phyloP scores from a whole-genome alignment of 352 stramenopile genomes.

The Pythium apleroticum region DNA sequence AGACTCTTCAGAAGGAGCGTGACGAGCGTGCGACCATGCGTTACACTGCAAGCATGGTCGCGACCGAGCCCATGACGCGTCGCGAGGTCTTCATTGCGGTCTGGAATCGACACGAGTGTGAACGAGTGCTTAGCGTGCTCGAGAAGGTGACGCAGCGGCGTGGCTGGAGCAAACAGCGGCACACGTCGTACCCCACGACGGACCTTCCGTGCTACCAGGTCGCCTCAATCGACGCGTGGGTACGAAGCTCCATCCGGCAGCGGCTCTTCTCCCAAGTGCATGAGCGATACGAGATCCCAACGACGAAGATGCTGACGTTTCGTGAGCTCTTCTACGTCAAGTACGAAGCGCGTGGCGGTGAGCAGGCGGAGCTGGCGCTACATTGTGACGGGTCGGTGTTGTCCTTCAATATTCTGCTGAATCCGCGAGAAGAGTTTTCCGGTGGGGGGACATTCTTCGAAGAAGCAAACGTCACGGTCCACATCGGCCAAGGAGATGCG shows the following conservation, averaged over 20 bases:
- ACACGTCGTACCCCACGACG: slow-evolving; percentile 81
- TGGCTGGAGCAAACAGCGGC: slow-evolving; percentile 78
- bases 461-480: slow-evolving; percentile 56
- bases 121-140: slow-evolving; percentile 40
- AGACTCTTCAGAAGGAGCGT: slow-evolving; percentile 29
- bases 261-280: slow-evolving; percentile 66
- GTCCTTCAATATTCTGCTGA: slow-evolving; percentile 94
- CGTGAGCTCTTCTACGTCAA: slow-evolving; percentile 89
- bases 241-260: slow-evolving; percentile 42
- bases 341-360: slow-evolving; percentile 64
- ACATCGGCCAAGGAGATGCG: slow-evolving; percentile 82
- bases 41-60: slow-evolving; percentile 54
- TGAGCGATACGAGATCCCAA: slow-evolving; percentile 40
- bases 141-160: slow-evolving; percentile 35
- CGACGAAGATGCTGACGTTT: slow-evolving; percentile 58
- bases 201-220: slow-evolving; percentile 82
- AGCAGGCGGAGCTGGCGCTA: slow-evolving; percentile 77
- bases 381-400: slow-evolving; percentile 93
- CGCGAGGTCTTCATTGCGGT: slow-evolving; percentile 45
- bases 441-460: slow-evolving; percentile 94
- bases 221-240: slow-evolving; percentile 60
- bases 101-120: slow-evolving; percentile 54
- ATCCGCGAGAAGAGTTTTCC: slow-evolving; percentile 75
- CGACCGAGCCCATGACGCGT: slow-evolving; percentile 41
- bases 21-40: slow-evolving; percentile 45